A percentile compares a stretch with the other conserved stretches of the same genome.
phyloP scores from a whole-genome alignment of 2,329 filamentous ascomycete genomes.

The Graphium sp. region DNA sequence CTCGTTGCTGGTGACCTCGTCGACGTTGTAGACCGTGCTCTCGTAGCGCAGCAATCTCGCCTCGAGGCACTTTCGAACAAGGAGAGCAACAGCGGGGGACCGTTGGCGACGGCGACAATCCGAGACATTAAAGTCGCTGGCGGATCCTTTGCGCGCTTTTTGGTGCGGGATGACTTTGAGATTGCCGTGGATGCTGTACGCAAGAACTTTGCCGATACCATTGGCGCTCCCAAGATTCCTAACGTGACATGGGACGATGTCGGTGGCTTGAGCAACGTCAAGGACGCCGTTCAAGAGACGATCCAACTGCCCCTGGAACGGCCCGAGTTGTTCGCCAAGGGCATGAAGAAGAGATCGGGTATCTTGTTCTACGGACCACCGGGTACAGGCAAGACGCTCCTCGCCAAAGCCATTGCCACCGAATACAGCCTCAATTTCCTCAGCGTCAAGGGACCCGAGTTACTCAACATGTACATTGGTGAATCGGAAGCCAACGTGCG shows the following conservation, averaged over 20 bases:
- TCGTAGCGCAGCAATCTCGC: conserved; percentile 59
- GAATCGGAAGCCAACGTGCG: conserved; percentile 87
- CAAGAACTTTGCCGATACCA: conserved; percentile 95
- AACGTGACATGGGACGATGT: conserved; percentile 96
- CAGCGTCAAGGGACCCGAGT: conserved; percentile 78
- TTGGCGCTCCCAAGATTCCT: conserved; percentile 93
- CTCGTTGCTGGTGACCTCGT: conserved; percentile 87
- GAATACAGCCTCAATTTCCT: conserved; percentile 94
- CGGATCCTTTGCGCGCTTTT: conserved; percentile 58
- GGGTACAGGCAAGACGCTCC: conserved; percentile 80
- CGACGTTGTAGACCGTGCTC: conserved; percentile 82
- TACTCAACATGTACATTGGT: conserved; percentile 93
- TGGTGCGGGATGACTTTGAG: conserved; percentile 76
- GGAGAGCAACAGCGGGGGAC: conserved; percentile 18
- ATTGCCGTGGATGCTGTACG: conserved; percentile 86
- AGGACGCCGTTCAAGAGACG: conserved; percentile 92
- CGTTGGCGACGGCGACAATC: conserved; percentile 38
- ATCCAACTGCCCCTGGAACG: conserved; percentile 85
- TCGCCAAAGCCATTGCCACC: conserved; percentile 84
- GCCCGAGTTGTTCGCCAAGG: conserved; percentile 87
- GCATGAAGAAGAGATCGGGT: conserved; percentile 93
- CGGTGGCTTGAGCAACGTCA: conserved; percentile 81
- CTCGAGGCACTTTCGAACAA: conserved; percentile 50
- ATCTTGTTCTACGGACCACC: conserved; percentile 87
- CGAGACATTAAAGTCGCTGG: conserved; percentile 82